Percentiles rank a stretch among this genome's conserved stretches.
These are phyloP conservation scores for Skeletonema menzelii DNA, from an alignment of 108 stramenopile species.

Conservation along the genomic window DNA sequence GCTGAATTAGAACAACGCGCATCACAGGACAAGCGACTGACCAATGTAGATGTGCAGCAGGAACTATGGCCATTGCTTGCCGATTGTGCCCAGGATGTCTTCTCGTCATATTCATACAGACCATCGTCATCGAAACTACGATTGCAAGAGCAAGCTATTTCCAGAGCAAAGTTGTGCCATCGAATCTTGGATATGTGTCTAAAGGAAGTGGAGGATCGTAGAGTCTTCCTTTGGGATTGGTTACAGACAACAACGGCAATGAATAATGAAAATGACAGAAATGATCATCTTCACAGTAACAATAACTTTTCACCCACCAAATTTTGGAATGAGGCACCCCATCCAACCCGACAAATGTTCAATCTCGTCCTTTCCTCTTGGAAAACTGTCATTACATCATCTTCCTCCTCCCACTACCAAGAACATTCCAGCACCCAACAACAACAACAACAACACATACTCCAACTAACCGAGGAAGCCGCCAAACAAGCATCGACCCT, in stretches of 20 bases:
- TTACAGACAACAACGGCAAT: neutral
- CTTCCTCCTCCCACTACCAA: no score
- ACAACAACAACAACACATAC: neutral
- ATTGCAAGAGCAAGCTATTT: neutral
- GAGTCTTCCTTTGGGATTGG: conserved; percentile 33
- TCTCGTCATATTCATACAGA: neutral
- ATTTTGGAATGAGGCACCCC: conserved; percentile 35
- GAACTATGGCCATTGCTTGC: conserved; percentile 32
- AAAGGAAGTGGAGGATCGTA: conserved; percentile 21
- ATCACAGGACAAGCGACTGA: no score
- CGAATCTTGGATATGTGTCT: conserved; percentile 35
- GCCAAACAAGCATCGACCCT: conserved; percentile 23
- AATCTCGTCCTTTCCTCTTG: conserved; percentile 28
- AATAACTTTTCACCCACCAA: conserved; percentile 32
- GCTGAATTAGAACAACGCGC: conserved; percentile 17
- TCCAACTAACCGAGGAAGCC: conserved; percentile 19
- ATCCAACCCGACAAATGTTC: conserved; percentile 42
- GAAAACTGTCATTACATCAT: conserved; percentile 33
- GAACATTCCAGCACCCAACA: no score
- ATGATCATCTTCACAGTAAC: neutral
- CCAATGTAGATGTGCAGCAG: conserved; percentile 19
- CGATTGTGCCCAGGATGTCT: conserved; percentile 11
- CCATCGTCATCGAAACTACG: neutral
- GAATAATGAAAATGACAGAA: neutral
- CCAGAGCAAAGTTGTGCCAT: conserved; percentile 13